phyloP scores from a whole-genome alignment of 75 land plant genomes.

The Pinus albicaulis region DNA sequence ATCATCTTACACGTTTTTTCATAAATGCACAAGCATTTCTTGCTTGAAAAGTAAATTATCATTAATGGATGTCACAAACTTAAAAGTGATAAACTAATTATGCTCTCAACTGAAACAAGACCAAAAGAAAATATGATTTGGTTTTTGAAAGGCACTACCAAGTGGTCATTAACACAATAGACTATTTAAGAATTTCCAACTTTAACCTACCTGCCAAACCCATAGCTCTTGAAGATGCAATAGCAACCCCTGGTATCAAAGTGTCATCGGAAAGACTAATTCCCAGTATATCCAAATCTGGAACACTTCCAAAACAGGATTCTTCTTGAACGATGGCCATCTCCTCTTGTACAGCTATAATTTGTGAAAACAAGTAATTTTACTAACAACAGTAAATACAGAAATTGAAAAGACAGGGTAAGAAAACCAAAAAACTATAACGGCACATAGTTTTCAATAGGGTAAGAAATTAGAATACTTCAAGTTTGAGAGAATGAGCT shows the following conservation, averaged over 20 bases:
- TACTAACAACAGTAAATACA: background rate
- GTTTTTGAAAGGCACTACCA: background rate
- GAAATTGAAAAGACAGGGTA: background rate
- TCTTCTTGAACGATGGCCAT: conserved; percentile 52
- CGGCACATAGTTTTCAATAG: background rate
- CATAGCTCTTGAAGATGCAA: conserved; percentile 85
- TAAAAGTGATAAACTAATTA: background rate
- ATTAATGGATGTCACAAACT: background rate
- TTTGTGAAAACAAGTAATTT: background rate
- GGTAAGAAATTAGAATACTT: background rate
- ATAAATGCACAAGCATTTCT: too few species aligned
- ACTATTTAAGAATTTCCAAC: background rate
- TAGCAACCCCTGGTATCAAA: conserved; percentile 92
- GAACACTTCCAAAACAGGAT: conserved; percentile 64
- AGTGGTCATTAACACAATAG: background rate
- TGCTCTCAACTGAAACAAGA: background rate
- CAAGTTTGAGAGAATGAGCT: background rate
- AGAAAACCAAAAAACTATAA: background rate
- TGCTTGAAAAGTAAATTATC: too few species aligned
- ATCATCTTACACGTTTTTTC: too few species aligned
- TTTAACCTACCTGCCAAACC: conserved; percentile 78
- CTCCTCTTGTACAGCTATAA: conserved; percentile 74
- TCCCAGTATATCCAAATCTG: conserved; percentile 70
- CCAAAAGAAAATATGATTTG: background rate
- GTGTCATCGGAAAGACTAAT: conserved; percentile 58